phyloP scores from a whole-genome alignment of 1,139 yeast genomes.

The Candida tropicalis region DNA sequence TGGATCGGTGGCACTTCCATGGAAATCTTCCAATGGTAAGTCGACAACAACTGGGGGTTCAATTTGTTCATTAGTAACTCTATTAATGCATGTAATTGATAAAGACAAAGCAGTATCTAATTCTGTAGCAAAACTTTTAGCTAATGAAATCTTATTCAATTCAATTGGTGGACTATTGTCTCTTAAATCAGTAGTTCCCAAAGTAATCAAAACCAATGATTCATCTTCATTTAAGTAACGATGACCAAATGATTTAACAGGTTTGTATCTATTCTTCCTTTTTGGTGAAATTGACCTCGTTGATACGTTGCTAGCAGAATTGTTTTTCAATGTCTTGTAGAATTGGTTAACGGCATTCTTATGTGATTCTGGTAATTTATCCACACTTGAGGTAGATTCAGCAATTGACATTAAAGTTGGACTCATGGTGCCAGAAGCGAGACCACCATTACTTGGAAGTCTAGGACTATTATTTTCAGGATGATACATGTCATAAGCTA shows the following conservation, averaged over 20 bases:
- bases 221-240: conserved; percentile 67
- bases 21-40: conserved; percentile 80
- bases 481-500: conserved; percentile 43
- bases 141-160: conserved; percentile 70
- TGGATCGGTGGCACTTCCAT: conserved; percentile 80
- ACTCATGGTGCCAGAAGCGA: conserved; percentile 13
- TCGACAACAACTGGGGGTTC: conserved; percentile 76
- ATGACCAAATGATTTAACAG: conserved; percentile 87
- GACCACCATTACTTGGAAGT: conserved; percentile 20
- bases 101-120: conserved; percentile 87
- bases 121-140: conserved; percentile 78
- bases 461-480: conserved; percentile 41
- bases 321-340: conserved; percentile 41
- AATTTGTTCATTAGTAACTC: conserved; percentile 42
- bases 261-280: conserved; percentile 36
- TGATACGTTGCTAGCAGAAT: conserved; percentile 21
- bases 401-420: conserved; percentile 20
- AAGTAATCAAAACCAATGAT: conserved; percentile 70
- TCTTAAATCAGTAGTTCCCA: conserved; percentile 85
- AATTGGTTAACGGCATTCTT: conserved; percentile 39
- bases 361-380: conserved; percentile 43
- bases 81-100: conserved; percentile 60
- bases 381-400: conserved; percentile 32
- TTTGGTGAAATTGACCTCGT: conserved; percentile 34
- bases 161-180: conserved; percentile 63